Evolutionary conservation across 169 alveolate species (phyloP).

Genomic region (Plasmodium malariae): DNA sequence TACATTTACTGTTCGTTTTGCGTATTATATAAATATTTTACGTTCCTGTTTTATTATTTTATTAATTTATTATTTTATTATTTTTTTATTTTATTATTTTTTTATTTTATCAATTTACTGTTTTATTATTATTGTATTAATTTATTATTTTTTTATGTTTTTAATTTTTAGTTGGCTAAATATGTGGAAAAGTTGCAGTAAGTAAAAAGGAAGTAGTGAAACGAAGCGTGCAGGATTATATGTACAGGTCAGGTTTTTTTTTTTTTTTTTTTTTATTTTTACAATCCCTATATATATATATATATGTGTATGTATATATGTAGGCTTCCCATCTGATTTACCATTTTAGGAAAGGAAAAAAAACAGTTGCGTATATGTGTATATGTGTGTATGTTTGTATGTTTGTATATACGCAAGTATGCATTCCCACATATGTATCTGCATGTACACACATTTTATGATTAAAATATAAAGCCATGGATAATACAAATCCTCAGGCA

Average conservation of each 20-base stretch:
- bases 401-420: background rate
- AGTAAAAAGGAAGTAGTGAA: background rate
- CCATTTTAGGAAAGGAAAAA: constrained; percentile 9
- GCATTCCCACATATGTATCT: background rate
- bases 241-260: background rate
- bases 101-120: background rate
- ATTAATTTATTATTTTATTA: no score
- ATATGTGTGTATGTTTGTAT: background rate
- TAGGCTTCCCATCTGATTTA: constrained; percentile 1
- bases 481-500: background rate
- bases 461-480: background rate
- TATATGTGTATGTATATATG: background rate
- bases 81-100: background rate
- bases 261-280: constrained; percentile 15
- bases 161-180: constrained; percentile 42
- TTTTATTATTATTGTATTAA: background rate
- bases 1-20: no score
- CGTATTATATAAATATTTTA: no score
- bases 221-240: no score
- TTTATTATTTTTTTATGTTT: background rate
- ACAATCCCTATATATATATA: background rate
- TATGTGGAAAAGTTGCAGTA: constrained; percentile 67
- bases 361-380: background rate
- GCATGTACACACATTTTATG: background rate
- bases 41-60: no score